A percentile compares a stretch with the other conserved stretches of the same genome.
These are phyloP conservation scores for Comarum palustre DNA, from an alignment of 306 rosid genomes.

Conservation along the genomic window DNA sequence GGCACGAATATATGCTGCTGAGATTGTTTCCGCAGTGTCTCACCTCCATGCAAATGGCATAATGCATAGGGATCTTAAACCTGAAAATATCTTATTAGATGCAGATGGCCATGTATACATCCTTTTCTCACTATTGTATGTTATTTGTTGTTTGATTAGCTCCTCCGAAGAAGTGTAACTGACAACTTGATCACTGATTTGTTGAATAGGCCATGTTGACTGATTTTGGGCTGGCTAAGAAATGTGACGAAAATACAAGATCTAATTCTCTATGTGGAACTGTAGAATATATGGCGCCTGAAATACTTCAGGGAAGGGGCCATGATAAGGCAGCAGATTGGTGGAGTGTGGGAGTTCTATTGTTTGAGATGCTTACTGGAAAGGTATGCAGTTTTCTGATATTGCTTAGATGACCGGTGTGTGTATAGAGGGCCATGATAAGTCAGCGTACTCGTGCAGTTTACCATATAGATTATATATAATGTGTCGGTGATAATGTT, in stretches of 20 bases:
- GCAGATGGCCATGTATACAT: constrained; percentile 83
- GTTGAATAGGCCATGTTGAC: constrained; percentile 77
- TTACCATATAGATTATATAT: neutral
- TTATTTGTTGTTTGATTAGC: neutral
- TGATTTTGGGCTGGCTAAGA: constrained; percentile 92
- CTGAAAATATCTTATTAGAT: constrained; percentile 84
- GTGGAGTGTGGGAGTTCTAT: constrained; percentile 93
- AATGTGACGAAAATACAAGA: constrained; percentile 69
- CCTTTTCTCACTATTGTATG: constrained; percentile 20
- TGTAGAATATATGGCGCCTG: constrained; percentile 95
- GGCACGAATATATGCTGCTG: constrained; percentile 87
- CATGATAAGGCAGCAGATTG: constrained; percentile 97
- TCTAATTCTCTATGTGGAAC: constrained; percentile 95
- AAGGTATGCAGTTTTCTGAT: constrained; percentile 50
- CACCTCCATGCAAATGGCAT: constrained; percentile 92
- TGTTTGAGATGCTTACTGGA: constrained; percentile 97
- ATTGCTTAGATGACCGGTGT: neutral
- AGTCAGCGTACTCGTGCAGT: neutral
- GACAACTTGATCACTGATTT: constrained; percentile 17
- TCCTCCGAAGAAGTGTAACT: constrained; percentile 24
- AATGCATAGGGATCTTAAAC: constrained; percentile 97
- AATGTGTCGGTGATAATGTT: neutral
- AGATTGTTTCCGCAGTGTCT: constrained; percentile 87
- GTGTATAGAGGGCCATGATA: neutral
- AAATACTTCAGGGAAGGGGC: constrained; percentile 93